Conservation (phyloP, 2,329 filamentous ascomycete species). For the Orbilia blumenaviensis region DNA sequence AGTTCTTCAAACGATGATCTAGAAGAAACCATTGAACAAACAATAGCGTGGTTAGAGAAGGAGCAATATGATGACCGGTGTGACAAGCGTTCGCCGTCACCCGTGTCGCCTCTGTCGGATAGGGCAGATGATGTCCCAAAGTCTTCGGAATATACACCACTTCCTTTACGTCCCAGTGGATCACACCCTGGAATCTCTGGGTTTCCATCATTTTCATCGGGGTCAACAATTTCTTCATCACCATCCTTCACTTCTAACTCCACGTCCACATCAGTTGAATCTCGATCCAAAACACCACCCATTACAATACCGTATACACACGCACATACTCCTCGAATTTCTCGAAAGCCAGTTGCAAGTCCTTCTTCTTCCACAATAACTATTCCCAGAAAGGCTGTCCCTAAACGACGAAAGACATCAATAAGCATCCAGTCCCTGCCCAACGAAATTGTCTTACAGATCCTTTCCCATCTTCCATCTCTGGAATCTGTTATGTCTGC, state of each 20-base stretch:
- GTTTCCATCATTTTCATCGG: conserved; percentile 47
- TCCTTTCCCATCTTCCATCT: conserved; percentile 40
- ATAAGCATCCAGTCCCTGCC: conserved; percentile 35
- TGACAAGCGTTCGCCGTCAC: conserved; percentile 22
- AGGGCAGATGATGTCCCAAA: conserved; percentile 32
- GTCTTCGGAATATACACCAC: conserved; percentile 38
- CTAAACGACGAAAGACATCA: conserved; percentile 8
- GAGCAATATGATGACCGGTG: conserved; percentile 36
- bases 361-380: conserved; percentile 12
- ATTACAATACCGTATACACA: conserved; percentile 15
- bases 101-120: conserved; percentile 48
- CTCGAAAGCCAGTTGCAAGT: conserved; percentile 31
- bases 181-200: conserved; percentile 33
- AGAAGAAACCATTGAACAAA: conserved; percentile 48
- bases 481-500: conserved; percentile 43
- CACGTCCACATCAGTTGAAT: conserved; percentile 50
- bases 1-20: conserved; percentile 29
- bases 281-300: conserved; percentile 45
- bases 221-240: conserved; percentile 43
- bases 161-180: conserved; percentile 38
- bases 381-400: conserved; percentile 44
- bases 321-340: conserved; percentile 26
- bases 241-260: conserved; percentile 48
- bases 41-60: conserved; percentile 43
- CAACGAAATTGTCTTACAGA: conserved; percentile 40